These are phyloP conservation scores for Alliaria petiolata DNA, from an alignment of 345 rosid species.

Conservation along the genomic window DNA sequence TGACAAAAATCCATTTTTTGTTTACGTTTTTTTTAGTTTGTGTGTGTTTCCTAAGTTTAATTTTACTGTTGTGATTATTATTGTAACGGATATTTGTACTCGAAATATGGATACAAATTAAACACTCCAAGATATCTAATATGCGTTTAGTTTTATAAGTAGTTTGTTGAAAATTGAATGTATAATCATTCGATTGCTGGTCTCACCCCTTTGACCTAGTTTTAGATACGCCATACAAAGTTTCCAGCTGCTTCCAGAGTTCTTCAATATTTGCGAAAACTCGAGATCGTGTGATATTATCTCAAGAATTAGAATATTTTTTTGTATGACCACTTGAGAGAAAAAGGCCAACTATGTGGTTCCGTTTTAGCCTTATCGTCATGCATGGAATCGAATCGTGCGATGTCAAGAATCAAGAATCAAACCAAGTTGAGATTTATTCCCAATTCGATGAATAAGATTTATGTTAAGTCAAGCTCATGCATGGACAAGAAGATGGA, in stretches of 20 bases:
- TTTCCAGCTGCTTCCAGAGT: not conserved
- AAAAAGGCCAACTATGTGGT: conserved; percentile 2
- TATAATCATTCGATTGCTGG: not conserved
- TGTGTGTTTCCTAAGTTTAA: not conserved
- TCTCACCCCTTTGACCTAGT: not conserved
- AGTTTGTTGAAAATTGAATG: not conserved
- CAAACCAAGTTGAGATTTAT: conserved; percentile 15
- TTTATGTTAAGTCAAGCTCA: conserved; percentile 13
- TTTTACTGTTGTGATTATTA: not conserved
- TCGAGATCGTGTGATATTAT: conserved; percentile 17
- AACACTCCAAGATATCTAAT: not conserved
- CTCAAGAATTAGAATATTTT: not conserved
- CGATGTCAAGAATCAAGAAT: conserved; percentile 15
- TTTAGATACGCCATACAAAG: not conserved
- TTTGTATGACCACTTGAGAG: conserved; percentile 13
- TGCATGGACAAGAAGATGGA: conserved; percentile 15
- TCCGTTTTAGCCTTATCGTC: conserved; percentile 12
- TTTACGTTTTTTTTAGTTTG: no score
- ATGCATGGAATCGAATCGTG: conserved; percentile 21
- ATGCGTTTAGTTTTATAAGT: not conserved
- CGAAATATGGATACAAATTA: not conserved
- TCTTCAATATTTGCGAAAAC: conserved; percentile 18
- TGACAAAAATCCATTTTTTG: not conserved
- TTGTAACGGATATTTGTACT: no score
- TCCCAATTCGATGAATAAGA: conserved; percentile 5